phyloP scores from a whole-genome alignment of 768 basidiomycete species.

The Coprinopsis marcescibilis region DNA sequence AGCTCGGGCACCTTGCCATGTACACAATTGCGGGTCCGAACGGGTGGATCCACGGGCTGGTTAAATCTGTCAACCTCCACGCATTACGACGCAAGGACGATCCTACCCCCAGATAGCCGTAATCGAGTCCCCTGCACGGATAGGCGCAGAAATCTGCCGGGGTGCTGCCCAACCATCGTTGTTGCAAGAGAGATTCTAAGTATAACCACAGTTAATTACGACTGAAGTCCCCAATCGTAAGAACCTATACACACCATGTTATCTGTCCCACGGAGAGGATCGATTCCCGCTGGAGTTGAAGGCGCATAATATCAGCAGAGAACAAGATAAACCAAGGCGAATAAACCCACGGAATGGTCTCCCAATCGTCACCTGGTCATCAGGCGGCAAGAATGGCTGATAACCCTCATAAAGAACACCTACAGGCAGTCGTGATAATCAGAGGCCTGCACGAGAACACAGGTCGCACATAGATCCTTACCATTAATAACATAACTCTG shows the following conservation, averaged over 20 bases:
- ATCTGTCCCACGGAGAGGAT: neutral
- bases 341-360: constrained; percentile 17
- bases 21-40: constrained; percentile 31
- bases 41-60: constrained; percentile 27
- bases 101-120: constrained; percentile 28
- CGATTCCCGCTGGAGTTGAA: neutral
- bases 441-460: neutral
- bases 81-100: neutral
- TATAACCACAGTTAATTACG: neutral
- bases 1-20: constrained; percentile 29
- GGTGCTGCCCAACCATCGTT: constrained; percentile 25
- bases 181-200: constrained; percentile 28
- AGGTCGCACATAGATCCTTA: constrained; percentile 9
- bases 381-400: constrained; percentile 28
- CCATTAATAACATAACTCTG: constrained; percentile 28
- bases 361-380: constrained; percentile 27
- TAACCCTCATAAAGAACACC: constrained; percentile 26
- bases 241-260: neutral
- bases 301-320: neutral
- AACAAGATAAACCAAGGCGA: neutral
- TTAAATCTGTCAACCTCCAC: neutral
- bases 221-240: neutral
- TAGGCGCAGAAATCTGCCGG: constrained; percentile 27
- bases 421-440: neutral
- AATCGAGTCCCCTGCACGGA: constrained; percentile 27